Base-by-base conservation (phyloP, 2,329 filamentous ascomycete genomes). In the Pyrenochaeta sp. region DNA sequence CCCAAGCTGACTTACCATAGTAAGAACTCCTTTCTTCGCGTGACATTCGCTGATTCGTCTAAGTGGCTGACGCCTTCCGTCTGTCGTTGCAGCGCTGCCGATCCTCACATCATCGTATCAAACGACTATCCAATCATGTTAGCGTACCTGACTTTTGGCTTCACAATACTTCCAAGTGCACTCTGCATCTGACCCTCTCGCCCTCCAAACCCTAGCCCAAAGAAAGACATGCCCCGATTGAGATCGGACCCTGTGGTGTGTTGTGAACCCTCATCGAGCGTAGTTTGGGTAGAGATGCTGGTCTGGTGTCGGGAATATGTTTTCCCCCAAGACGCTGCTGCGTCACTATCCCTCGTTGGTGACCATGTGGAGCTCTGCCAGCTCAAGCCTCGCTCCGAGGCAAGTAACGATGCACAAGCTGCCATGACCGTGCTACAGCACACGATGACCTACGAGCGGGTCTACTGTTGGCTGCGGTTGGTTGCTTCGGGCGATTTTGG, bases 61-160 rank as follows among this genome's bases (percentile, higher is more conserved):
- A 44, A 58, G 61, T 71, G 67, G 63, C 63, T 54, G 48, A 43
- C 49, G 64, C 60, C 60, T 51, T 41, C 63, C 63, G 60, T 42
- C 56, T 59, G 56, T 58, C 55, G 54, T 54, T 39, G 42, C 55
- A 55, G 41, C 58, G 47, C 29, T 40, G 66, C 30, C 43, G 66
- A 72, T 69, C 65, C 52, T 58, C 39, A 56, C 68, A 72, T 72
- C 68, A 71, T 72, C 56, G 50, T 41, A 44, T 54, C 54, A 58
- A 58, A 56, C 35, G 7, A 11, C n/a, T 43, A 35, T n/a, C 71
- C 63, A 73, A 73, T 72, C 64, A 70, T 31, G 20, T 12, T 11
- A 12, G 21, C 46, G 72, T 75, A 72, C 72, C 72, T 75, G 70
- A 63, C 51, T 56, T 39, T 39, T 23, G n/a, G 42, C 45, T 54